These are phyloP conservation scores for Sideroxylon spinosum DNA, from an alignment of 179 eudicot species.

Conservation along the genomic window DNA sequence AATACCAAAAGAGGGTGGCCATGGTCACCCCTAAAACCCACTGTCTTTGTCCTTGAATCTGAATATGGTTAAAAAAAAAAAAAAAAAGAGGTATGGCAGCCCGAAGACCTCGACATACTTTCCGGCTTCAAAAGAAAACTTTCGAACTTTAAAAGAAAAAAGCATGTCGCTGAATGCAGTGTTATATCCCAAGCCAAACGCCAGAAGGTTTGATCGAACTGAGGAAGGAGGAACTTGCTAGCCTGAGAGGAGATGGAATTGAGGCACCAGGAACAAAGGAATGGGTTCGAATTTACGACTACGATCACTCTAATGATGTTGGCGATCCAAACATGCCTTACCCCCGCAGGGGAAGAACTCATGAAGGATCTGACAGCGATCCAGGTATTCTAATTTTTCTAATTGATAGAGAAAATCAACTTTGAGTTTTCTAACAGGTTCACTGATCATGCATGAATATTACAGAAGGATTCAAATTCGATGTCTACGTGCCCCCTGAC, in stretches of 20 bases:
- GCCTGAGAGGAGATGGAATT: constrained; percentile 42
- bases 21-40: no score
- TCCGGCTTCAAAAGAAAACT: no score
- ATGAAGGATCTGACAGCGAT: constrained; percentile 31
- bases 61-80: no score
- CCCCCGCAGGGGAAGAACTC: constrained; percentile 46
- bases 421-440: no score
- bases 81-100: no score
- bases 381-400: constrained; percentile 9
- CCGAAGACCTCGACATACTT: no score
- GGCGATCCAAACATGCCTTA: constrained; percentile 51
- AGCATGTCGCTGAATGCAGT: neutral
- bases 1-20: no score
- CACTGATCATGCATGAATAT: no score
- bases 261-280: constrained; percentile 33
- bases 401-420: neutral
- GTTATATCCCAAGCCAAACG: constrained; percentile 51
- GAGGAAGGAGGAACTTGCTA: constrained; percentile 45
- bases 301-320: constrained; percentile 51
- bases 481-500: constrained; percentile 60
- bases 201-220: constrained; percentile 47
- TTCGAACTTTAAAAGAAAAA: neutral
- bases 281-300: constrained; percentile 48
- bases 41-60: no score
- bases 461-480: constrained; percentile 23